These are phyloP conservation scores for Botrytis galanthina DNA, from an alignment of 2,329 filamentous ascomycete genomes.

Conservation along the genomic window DNA sequence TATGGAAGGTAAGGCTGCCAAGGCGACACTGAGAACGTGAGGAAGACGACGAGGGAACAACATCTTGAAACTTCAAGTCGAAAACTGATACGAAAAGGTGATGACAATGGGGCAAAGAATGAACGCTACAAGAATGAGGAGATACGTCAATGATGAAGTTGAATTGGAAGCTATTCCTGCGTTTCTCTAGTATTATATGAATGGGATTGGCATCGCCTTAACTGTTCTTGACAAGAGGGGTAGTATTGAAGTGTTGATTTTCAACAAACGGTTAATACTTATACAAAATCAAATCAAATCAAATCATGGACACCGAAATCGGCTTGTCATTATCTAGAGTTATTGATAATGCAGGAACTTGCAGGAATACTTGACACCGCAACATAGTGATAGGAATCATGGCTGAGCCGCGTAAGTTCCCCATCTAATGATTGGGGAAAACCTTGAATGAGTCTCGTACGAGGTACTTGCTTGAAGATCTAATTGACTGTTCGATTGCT, in stretches of 20 bases:
- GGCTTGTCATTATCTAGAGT: not conserved
- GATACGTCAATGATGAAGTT: not conserved
- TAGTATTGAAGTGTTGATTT: not conserved
- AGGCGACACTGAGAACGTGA: not conserved
- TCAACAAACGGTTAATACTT: not conserved
- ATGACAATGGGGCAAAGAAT: not conserved
- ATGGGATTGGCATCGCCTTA: not conserved
- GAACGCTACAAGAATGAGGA: not conserved
- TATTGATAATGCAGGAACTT: not conserved
- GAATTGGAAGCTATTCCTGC: not conserved
- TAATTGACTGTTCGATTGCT: not conserved
- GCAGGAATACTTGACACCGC: not conserved
- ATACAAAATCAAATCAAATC: not conserved
- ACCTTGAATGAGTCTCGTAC: not conserved
- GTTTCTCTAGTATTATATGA: not conserved
- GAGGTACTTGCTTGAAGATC: constrained; percentile 1
- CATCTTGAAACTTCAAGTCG: not conserved
- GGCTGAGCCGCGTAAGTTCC: not conserved
- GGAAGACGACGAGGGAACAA: not conserved
- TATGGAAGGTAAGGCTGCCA: constrained; percentile 7
- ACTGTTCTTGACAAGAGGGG: not conserved
- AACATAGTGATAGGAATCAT: not conserved
- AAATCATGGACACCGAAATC: not conserved
- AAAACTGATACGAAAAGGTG: not conserved
- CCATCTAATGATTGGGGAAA: not conserved